Percentiles rank a stretch among this genome's conserved stretches.
Evolutionary conservation across 139 green algal genomes (phyloP).

Genomic region (Chloropicon primus): DNA sequence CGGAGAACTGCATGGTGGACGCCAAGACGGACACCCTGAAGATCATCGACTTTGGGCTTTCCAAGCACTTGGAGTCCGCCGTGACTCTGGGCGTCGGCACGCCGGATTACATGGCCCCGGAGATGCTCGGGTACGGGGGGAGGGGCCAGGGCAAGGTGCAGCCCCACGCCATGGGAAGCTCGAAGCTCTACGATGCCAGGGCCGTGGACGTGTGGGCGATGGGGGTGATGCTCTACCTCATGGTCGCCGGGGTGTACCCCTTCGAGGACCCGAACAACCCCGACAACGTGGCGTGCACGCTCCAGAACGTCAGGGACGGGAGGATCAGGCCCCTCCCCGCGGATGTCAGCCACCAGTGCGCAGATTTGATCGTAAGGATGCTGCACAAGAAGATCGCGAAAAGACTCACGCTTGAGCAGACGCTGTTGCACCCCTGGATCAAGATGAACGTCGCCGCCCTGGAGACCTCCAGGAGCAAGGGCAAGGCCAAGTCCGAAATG

Average conservation of each 20-base stretch:
- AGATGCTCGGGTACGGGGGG: background rate
- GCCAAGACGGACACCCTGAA: slow-evolving; percentile 3
- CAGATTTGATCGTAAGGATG: background rate
- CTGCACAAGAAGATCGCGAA: background rate
- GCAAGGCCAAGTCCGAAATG: too few species aligned
- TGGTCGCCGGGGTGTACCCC: slow-evolving; percentile 51
- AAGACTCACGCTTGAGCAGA: background rate
- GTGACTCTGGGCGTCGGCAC: slow-evolving; percentile 6
- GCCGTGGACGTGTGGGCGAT: slow-evolving; percentile 63
- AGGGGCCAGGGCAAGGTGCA: background rate
- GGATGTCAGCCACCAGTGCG: background rate
- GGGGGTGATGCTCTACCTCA: slow-evolving; percentile 70
- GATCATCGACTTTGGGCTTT: slow-evolving; percentile 8
- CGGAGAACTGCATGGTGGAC: slow-evolving; percentile 9
- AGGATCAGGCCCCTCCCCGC: slow-evolving; percentile 12
- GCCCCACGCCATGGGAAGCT: background rate
- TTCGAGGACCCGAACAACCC: slow-evolving; percentile 57
- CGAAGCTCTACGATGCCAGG: slow-evolving; percentile 36
- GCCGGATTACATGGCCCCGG: slow-evolving; percentile 4
- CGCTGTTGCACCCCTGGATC: background rate
- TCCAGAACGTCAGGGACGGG: slow-evolving; percentile 40
- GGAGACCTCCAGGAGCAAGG: too few species aligned
- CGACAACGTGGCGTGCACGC: slow-evolving; percentile 39
- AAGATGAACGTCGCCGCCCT: background rate
- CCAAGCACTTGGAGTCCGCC: slow-evolving; percentile 2